Percentiles rank a stretch among this genome's conserved stretches.
These are phyloP conservation scores for Candida railenensis DNA, from an alignment of 805 yeast genomes.

Conservation along the genomic window DNA sequence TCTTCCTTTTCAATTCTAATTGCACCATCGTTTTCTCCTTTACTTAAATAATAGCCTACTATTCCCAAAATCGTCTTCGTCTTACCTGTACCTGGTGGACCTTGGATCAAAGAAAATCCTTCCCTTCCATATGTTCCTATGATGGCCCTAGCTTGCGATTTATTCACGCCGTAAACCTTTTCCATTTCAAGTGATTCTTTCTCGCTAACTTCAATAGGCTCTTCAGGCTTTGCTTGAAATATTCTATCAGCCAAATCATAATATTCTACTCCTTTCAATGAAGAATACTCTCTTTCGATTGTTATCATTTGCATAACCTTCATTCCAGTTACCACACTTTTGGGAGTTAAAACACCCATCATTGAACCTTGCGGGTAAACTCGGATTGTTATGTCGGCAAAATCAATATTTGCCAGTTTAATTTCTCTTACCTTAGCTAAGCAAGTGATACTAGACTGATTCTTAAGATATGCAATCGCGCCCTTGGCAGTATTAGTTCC, in stretches of 20 bases:
- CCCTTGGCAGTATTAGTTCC: constrained; percentile 13
- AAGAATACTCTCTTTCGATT: constrained; percentile 86
- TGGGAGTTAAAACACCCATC: constrained; percentile 58
- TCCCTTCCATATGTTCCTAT: constrained; percentile 61
- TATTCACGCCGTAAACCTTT: constrained; percentile 60
- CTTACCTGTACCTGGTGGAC: constrained; percentile 99
- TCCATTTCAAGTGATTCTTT: constrained; percentile 41
- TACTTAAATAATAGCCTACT: constrained; percentile 70
- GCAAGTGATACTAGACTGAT: constrained; percentile 49
- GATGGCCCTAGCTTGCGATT: constrained; percentile 90
- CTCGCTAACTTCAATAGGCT: constrained; percentile 34
- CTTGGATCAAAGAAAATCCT: constrained; percentile 93
- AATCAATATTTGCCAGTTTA: constrained; percentile 63
- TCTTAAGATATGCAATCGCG: constrained; percentile 21
- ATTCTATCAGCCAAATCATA: constrained; percentile 75
- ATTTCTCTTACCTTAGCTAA: constrained; percentile 78
- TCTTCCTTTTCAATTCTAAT: constrained; percentile 20
- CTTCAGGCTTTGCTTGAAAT: constrained; percentile 61
- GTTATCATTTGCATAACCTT: constrained; percentile 86
- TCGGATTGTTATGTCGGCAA: constrained; percentile 71
- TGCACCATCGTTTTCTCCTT: constrained; percentile 12
- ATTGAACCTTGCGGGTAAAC: constrained; percentile 55
- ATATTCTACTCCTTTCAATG: constrained; percentile 77
- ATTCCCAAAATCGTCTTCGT: constrained; percentile 95
- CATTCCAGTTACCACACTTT: constrained; percentile 63